Evolutionary conservation across 2,329 filamentous ascomycete genomes (phyloP).

Genomic region (Didymosphaeria variabile): DNA sequence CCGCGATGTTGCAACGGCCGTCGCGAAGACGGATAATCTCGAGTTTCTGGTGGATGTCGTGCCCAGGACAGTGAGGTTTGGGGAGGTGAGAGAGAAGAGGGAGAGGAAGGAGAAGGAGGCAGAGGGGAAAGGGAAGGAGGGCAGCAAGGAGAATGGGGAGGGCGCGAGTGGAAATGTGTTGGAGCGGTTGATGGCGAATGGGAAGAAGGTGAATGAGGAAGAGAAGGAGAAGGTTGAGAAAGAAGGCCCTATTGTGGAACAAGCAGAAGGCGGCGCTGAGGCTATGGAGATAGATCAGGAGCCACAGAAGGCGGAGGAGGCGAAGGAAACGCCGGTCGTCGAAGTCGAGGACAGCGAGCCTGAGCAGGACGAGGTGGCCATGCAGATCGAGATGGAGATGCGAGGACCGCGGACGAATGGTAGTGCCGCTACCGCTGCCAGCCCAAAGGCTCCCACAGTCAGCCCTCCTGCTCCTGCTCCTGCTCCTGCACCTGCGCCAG

Average conservation of each 20-base stretch:
- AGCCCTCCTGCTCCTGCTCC: not conserved
- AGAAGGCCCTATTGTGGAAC: not conserved
- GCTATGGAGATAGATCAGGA: conserved; percentile 30
- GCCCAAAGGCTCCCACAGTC: not conserved
- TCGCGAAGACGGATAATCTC: conserved; percentile 88
- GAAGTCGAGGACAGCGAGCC: conserved; percentile 33
- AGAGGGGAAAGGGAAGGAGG: conserved; percentile 14
- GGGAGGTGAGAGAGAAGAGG: conserved; percentile 74
- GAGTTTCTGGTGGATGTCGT: conserved; percentile 94
- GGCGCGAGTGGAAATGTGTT: conserved; percentile 4
- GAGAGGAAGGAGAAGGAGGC: conserved; percentile 56
- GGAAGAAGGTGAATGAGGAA: not conserved
- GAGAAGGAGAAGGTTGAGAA: conserved; percentile 3
- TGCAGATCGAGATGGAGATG: conserved; percentile 54
- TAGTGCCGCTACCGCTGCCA: conserved; percentile 17
- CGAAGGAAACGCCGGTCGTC: conserved; percentile 7
- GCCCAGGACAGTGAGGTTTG: conserved; percentile 83
- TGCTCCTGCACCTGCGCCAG: not conserved
- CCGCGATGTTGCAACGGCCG: conserved; percentile 88
- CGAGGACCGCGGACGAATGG: conserved; percentile 35
- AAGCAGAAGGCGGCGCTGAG: conserved; percentile 21
- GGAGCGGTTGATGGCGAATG: conserved; percentile 4
- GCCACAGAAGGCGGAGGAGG: conserved; percentile 6
- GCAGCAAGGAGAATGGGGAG: conserved; percentile 48
- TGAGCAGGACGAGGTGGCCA: conserved; percentile 43